A percentile compares a stretch with the other conserved stretches of the same genome.
phyloP scores from a whole-genome alignment of 805 yeast genomes.

The Hanseniaspora lachancei region DNA sequence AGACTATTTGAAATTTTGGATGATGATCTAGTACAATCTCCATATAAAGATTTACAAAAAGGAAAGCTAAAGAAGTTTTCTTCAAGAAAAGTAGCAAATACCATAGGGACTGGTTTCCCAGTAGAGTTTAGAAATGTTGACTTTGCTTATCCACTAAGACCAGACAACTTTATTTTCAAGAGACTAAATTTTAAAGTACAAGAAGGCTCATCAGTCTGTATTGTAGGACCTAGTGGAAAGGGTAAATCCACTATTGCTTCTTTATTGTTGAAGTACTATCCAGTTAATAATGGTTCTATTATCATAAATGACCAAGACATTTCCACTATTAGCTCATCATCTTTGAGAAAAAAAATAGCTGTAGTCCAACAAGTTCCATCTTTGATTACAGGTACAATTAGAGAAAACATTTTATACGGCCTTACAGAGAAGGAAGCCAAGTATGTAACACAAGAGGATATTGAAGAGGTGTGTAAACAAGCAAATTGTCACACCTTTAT shows the following conservation, averaged over 20 bases:
- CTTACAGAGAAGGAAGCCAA: conserved; percentile 42
- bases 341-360: conserved; percentile 46
- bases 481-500: conserved; percentile 53
- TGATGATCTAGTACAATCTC: conserved; percentile 13
- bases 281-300: conserved; percentile 35
- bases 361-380: conserved; percentile 69
- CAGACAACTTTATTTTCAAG: conserved; percentile 44
- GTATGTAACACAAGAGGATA: conserved; percentile 32
- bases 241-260: conserved; percentile 78
- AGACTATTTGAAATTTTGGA: conserved; percentile 80
- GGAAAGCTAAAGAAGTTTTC: conserved; percentile 1
- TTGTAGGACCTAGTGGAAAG: conserved; percentile 79
- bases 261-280: conserved; percentile 45
- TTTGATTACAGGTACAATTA: conserved; percentile 67
- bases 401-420: conserved; percentile 68
- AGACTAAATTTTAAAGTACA: conserved; percentile 37
- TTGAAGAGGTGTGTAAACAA: conserved; percentile 35
- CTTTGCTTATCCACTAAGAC: conserved; percentile 82
- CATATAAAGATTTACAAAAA: conserved; percentile 6
- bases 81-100: conserved; percentile 19
- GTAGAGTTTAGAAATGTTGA: conserved; percentile 54
- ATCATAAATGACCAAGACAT: conserved; percentile 42
- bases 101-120: conserved; percentile 12
- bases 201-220: conserved; percentile 50
- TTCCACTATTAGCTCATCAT: conserved; percentile 33